Percentiles rank a stretch among this genome's conserved stretches.
phyloP scores from a whole-genome alignment of 1,139 yeast genomes.

The Debaryomycetaceae sp. region DNA sequence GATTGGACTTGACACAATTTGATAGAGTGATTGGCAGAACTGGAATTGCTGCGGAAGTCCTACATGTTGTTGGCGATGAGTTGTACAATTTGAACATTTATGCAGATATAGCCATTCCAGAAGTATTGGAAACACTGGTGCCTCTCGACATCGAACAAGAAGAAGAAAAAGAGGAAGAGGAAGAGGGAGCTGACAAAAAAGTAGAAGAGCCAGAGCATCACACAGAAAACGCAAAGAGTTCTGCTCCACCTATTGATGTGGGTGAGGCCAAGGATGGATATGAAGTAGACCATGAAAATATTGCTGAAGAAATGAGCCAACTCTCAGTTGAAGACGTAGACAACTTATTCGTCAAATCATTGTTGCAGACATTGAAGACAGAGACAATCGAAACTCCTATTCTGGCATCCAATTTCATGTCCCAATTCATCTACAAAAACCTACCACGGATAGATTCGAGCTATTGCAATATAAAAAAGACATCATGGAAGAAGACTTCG shows the following conservation, averaged over 20 bases:
- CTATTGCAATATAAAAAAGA: constrained; percentile 69
- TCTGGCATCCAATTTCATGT: constrained; percentile 70
- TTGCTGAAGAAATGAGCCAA: constrained; percentile 29
- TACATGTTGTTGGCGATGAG: constrained; percentile 56
- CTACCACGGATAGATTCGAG: constrained; percentile 56
- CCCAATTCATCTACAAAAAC: constrained; percentile 64
- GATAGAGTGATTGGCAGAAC: constrained; percentile 48
- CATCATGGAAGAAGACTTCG: constrained; percentile 87
- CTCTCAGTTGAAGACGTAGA: constrained; percentile 74
- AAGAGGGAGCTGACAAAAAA: constrained; percentile 9
- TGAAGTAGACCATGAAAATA: constrained; percentile 12
- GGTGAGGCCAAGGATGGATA: constrained; percentile 7
- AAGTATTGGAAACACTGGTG: constrained; percentile 20
- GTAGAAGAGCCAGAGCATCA: constrained; percentile 8
- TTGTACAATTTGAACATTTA: constrained; percentile 45
- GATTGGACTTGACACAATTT: constrained; percentile 45
- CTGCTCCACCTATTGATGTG: too few relatives aligned
- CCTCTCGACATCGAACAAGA: constrained; percentile 20
- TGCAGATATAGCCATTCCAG: constrained; percentile 42
- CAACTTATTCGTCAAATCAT: constrained; percentile 64
- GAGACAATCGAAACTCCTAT: constrained; percentile 60
- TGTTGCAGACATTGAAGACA: constrained; percentile 63
- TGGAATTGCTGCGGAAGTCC: constrained; percentile 66
- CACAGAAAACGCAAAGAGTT: constrained; percentile 3
- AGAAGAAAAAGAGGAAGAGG: constrained; percentile 10